Conservation (phyloP, 2,329 filamentous ascomycete species). For the Zymoseptoria tritici region DNA sequence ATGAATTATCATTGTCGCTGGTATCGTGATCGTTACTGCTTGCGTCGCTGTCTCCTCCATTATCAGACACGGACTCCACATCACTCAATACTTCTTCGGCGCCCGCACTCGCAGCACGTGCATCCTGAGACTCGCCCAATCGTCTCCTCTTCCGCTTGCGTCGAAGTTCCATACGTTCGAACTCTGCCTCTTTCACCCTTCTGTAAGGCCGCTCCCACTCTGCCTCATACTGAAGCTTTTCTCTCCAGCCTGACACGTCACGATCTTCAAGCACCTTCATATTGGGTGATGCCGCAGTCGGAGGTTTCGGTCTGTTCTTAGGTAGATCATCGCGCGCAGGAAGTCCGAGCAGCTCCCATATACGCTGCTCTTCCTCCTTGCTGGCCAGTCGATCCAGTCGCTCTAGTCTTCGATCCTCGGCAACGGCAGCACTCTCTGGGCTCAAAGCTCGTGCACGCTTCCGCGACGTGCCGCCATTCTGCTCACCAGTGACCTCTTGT, state of each 20-base stretch:
- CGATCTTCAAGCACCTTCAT: constrained; percentile 23
- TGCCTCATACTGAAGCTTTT: constrained; percentile 37
- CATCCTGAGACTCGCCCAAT: not conserved
- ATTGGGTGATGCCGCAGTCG: not conserved
- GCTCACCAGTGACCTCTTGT: not conserved
- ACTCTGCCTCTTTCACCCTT: not conserved
- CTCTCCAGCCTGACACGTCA: constrained; percentile 39
- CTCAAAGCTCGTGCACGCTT: constrained; percentile 18
- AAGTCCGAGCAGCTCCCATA: constrained; percentile 39
- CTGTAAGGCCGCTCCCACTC: constrained; percentile 40
- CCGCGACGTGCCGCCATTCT: not conserved
- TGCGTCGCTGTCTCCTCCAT: not conserved
- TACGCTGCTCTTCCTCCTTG: constrained; percentile 37
- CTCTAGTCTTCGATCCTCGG: constrained; percentile 41
- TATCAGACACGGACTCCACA: not conserved
- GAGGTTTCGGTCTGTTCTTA: constrained; percentile 25
- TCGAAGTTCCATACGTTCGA: not conserved
- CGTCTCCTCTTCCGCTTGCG: not conserved
- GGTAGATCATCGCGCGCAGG: constrained; percentile 10
- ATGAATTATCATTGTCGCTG: not conserved
- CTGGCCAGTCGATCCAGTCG: constrained; percentile 41
- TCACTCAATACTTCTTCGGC: not conserved
- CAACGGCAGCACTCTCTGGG: constrained; percentile 8
- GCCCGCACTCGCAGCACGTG: not conserved
- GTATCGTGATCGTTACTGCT: not conserved